phyloP scores from a whole-genome alignment of 2,329 filamentous ascomycete species.

The Amphichorda felina region DNA sequence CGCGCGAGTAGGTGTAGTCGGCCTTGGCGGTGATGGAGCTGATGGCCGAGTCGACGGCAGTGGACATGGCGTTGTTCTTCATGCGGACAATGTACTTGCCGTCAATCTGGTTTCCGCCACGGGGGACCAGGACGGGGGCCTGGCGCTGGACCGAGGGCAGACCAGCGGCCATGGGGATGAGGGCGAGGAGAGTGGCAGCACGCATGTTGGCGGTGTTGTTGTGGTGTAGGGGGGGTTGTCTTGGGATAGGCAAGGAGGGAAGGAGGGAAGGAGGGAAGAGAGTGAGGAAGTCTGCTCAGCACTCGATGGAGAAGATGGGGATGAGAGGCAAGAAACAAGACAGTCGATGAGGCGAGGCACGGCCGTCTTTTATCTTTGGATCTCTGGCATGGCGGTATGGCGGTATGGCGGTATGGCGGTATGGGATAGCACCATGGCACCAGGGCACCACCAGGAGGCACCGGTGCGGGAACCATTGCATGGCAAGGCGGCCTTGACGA shows the following conservation, averaged over 20 bases:
- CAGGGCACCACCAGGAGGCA: too few species aligned
- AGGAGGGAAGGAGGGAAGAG: not conserved
- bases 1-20: conserved; percentile 10
- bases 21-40: conserved; percentile 7
- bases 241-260: not conserved
- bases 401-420: too few species aligned
- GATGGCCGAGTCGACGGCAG: conserved; percentile 7
- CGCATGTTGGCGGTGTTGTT: conserved; percentile 14
- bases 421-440: too few species aligned
- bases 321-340: not conserved
- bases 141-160: conserved; percentile 9
- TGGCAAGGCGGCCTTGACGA: too few species aligned
- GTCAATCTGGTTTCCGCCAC: conserved; percentile 7
- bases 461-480: too few species aligned
- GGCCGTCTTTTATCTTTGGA: too few species aligned
- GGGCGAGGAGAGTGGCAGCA: conserved; percentile 17
- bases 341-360: too few species aligned
- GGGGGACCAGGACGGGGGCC: conserved; percentile 3
- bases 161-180: conserved; percentile 18
- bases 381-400: too few species aligned
- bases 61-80: conserved; percentile 6
- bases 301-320: not conserved
- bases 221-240: not conserved
- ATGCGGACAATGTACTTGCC: conserved; percentile 16
- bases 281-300: conserved; percentile 1